Evolutionary conservation across 1,284 basidiomycete species (phyloP).

Genomic region (Trichosporon sp.): DNA sequence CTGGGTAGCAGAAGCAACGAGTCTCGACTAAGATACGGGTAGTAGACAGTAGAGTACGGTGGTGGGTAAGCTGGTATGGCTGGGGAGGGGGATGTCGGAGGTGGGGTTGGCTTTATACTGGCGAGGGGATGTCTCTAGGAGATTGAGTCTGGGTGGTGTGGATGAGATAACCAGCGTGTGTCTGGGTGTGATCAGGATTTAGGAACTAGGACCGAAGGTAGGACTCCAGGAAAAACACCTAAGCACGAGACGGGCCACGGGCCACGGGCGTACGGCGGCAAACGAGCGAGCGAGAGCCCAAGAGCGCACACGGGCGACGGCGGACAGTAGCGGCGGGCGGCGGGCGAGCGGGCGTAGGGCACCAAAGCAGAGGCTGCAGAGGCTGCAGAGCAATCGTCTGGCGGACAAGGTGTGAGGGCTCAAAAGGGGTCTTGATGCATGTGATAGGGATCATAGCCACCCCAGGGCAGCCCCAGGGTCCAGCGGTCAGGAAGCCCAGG

Average conservation of each 20-base stretch:
- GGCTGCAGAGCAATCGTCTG: no score
- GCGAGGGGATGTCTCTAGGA: no score
- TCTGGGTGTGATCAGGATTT: background rate
- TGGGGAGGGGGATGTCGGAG: background rate
- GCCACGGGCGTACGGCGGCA: background rate
- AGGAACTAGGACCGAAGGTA: slow-evolving; percentile 3
- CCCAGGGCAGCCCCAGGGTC: background rate
- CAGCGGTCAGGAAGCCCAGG: background rate
- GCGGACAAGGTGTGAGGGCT: background rate
- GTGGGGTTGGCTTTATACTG: background rate
- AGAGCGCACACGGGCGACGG: background rate
- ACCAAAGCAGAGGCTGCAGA: background rate
- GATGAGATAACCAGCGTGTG: slow-evolving; percentile 3
- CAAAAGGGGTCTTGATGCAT: slow-evolving; percentile 10
- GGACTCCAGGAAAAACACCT: slow-evolving; percentile 5
- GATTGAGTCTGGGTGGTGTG: background rate
- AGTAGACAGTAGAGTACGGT: background rate
- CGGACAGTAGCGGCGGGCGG: background rate
- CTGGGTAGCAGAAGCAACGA: background rate
- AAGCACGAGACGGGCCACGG: slow-evolving; percentile 16
- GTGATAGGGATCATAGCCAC: slow-evolving; percentile 13
- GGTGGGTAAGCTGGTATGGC: background rate
- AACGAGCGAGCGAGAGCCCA: no score
- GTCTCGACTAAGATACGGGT: background rate
- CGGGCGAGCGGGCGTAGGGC: background rate